Percentiles rank a stretch among this genome's conserved stretches.
Conservation (phyloP, 2,329 filamentous ascomycete species). For the Colletotrichum spinosum region DNA sequence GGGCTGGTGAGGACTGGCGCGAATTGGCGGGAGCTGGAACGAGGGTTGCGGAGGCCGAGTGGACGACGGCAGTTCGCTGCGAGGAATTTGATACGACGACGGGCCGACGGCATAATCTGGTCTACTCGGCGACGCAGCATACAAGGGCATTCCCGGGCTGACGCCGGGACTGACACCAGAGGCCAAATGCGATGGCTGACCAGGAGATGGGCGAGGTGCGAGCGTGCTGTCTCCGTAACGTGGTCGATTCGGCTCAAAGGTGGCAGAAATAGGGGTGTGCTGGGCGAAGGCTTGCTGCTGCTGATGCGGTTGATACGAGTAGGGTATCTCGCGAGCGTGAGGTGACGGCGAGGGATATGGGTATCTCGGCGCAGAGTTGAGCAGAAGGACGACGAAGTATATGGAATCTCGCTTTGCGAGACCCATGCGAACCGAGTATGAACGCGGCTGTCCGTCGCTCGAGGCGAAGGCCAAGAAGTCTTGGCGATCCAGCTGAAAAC, state of each 20-base stretch:
- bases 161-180: constrained; percentile 55
- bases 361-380: constrained; percentile 52
- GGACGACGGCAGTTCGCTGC: constrained; percentile 60
- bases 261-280: constrained; percentile 58
- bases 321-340: constrained; percentile 55
- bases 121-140: constrained; percentile 57
- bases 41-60: constrained; percentile 47
- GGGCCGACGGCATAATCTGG: constrained; percentile 57
- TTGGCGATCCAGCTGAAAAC: constrained; percentile 63
- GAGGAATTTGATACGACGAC: constrained; percentile 64
- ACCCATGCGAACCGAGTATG: constrained; percentile 64
- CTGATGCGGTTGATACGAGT: constrained; percentile 53
- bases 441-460: constrained; percentile 63
- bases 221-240: constrained; percentile 51
- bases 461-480: constrained; percentile 67
- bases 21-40: constrained; percentile 63
- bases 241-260: constrained; percentile 59
- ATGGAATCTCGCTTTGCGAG: constrained; percentile 71
- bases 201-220: constrained; percentile 45
- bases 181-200: constrained; percentile 47
- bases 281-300: constrained; percentile 52
- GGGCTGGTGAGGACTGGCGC: constrained; percentile 49
- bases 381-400: constrained; percentile 69
- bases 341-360: constrained; percentile 60
- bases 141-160: constrained; percentile 58